Percentiles rank a stretch among this genome's conserved stretches.
phyloP scores from a whole-genome alignment of 1,139 yeast species.

The Saccharomyces pastorianus region DNA sequence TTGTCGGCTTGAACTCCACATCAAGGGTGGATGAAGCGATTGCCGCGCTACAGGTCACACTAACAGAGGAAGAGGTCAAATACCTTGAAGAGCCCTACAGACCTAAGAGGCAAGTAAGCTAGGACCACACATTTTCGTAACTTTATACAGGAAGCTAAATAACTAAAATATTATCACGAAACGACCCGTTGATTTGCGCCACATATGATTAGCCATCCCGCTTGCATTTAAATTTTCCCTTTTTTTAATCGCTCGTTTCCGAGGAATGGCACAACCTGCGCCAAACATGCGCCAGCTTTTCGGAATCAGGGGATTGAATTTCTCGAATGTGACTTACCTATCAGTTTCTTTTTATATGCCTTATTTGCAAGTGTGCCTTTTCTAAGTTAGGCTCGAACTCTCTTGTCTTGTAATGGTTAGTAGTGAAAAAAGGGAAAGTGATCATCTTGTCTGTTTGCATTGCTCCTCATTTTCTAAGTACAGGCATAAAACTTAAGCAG shows the following conservation, averaged over 20 bases:
- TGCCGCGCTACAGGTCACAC: constrained; percentile 36
- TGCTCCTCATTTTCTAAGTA: neutral
- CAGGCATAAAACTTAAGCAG: too few species aligned
- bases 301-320: neutral
- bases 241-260: neutral
- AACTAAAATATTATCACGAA: neutral
- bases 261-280: neutral
- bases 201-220: neutral
- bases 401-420: neutral
- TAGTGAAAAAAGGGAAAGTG: neutral
- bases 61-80: constrained; percentile 40
- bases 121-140: neutral
- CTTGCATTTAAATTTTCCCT: neutral
- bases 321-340: neutral
- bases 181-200: neutral
- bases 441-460: neutral
- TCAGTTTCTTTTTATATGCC: neutral
- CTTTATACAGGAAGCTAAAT: neutral
- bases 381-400: neutral
- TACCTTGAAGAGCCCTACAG: constrained; percentile 46
- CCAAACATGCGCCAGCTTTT: neutral
- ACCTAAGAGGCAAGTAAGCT: constrained; percentile 20
- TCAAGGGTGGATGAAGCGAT: constrained; percentile 49
- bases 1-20: constrained; percentile 45
- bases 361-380: neutral